These are phyloP conservation scores for Ilex paraguariensis DNA, from an alignment of 305 asterid genomes.

Conservation along the genomic window DNA sequence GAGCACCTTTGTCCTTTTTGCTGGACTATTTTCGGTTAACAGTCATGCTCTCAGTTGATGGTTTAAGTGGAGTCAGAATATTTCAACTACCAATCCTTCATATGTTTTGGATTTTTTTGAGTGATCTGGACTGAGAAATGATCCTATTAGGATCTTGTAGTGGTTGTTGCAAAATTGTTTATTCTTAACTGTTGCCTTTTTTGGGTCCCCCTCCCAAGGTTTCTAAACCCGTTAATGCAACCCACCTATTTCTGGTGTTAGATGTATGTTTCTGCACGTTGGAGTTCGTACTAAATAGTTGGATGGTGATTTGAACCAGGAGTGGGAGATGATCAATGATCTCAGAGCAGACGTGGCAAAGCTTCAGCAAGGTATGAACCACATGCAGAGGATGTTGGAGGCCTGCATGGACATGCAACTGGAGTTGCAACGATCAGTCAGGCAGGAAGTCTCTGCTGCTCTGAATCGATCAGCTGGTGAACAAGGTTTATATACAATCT, in stretches of 20 bases:
- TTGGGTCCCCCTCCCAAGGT: background rate
- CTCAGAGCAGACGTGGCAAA: conserved; percentile 72
- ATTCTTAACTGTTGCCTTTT: background rate
- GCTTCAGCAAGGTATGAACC: conserved; percentile 92
- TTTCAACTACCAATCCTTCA: no score
- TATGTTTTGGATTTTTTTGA: no score
- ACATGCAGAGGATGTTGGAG: conserved; percentile 92
- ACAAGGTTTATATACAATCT: conserved; percentile 42
- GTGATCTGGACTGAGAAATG: no score
- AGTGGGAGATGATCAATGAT: conserved; percentile 83
- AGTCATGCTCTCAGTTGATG: no score
- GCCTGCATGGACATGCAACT: conserved; percentile 98
- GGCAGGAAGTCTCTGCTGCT: conserved; percentile 97
- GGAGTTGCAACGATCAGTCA: conserved; percentile 87
- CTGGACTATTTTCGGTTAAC: no score
- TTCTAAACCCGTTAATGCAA: background rate
- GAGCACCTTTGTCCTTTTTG: no score
- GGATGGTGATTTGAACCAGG: conserved; percentile 37
- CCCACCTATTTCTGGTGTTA: background rate
- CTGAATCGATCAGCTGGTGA: conserved; percentile 69
- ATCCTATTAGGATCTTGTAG: no score
- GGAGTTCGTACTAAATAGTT: background rate
- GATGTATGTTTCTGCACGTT: background rate
- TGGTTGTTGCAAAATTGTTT: no score
- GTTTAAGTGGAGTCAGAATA: no score